Conservation (phyloP, 257 asterid species). For the Sherardia arvensis region DNA sequence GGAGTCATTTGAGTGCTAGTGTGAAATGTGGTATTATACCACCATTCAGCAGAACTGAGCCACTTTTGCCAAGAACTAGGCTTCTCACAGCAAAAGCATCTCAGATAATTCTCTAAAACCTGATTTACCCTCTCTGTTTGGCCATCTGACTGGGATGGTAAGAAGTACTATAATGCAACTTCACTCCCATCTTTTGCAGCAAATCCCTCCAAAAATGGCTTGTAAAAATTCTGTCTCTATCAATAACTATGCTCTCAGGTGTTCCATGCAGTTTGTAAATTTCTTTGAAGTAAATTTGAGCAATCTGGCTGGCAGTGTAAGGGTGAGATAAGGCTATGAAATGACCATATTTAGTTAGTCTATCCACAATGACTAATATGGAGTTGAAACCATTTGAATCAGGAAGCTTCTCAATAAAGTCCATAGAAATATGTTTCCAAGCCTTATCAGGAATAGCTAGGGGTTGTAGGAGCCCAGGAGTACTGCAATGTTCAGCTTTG, state of each 20-base stretch:
- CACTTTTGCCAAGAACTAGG: no score
- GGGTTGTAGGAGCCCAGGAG: not conserved
- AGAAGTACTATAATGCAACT: not conserved
- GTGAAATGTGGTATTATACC: no score
- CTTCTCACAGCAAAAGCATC: no score
- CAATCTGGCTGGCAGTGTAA: not conserved
- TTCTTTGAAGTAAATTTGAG: not conserved
- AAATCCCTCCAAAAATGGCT: not conserved
- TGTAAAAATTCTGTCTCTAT: not conserved
- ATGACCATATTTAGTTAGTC: no score
- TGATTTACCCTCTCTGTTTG: not conserved
- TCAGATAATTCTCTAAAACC: not conserved
- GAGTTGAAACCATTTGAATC: not conserved
- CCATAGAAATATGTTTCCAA: slow-evolving; percentile 2
- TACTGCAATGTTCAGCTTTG: no score
- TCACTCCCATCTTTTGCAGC: not conserved
- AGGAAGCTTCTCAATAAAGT: slow-evolving; percentile 2
- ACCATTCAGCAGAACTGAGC: no score
- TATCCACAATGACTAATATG: slow-evolving; percentile 13
- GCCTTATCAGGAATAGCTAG: not conserved
- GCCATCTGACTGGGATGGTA: slow-evolving; percentile 7
- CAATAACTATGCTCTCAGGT: no score
- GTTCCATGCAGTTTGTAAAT: slow-evolving; percentile 2
- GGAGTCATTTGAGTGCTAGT: no score
- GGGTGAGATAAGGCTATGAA: not conserved